Evolutionary conservation across 768 basidiomycete genomes (phyloP).

Genomic region (Rhizopogon salebrosus): DNA sequence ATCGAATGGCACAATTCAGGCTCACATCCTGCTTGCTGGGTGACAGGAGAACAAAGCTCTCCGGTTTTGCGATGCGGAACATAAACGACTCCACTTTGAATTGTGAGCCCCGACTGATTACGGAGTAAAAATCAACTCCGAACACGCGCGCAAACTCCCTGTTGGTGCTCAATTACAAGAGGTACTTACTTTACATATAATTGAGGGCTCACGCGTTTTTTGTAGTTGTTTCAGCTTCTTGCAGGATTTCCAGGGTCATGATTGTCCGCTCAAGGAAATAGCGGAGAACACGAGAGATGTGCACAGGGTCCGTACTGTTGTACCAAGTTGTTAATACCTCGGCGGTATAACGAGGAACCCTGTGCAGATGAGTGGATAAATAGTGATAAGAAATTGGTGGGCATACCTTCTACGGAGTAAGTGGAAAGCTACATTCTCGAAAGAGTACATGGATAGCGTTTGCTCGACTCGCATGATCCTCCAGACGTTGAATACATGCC

Average conservation of each 20-base stretch:
- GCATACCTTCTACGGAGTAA: conserved; percentile 66
- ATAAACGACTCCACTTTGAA: conserved; percentile 99
- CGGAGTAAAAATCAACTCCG: conserved; percentile 95
- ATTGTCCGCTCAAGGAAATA: conserved; percentile 63
- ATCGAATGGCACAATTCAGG: neutral
- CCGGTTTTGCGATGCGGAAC: conserved; percentile 96
- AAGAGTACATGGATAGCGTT: conserved; percentile 71
- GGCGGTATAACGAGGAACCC: conserved; percentile 71
- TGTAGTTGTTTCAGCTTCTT: conserved; percentile 74
- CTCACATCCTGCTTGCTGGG: conserved; percentile 82
- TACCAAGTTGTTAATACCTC: conserved; percentile 67
- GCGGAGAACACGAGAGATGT: conserved; percentile 48
- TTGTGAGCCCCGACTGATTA: conserved; percentile 91
- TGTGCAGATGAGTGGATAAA: conserved; percentile 22
- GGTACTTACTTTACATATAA: neutral
- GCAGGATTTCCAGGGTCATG: conserved; percentile 75
- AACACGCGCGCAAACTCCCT: conserved; percentile 98
- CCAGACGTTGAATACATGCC: conserved; percentile 93
- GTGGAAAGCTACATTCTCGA: conserved; percentile 88
- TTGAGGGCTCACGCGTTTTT: conserved; percentile 71
- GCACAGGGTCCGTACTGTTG: conserved; percentile 49
- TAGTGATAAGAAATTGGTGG: conserved; percentile 8
- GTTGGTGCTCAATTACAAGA: neutral
- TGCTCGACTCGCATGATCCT: conserved; percentile 85
- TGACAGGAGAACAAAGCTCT: conserved; percentile 85